Percentiles rank a stretch among this genome's conserved stretches.
Evolutionary conservation across 257 asterid genomes (phyloP).

Genomic region (Hygrophila difformis): DNA sequence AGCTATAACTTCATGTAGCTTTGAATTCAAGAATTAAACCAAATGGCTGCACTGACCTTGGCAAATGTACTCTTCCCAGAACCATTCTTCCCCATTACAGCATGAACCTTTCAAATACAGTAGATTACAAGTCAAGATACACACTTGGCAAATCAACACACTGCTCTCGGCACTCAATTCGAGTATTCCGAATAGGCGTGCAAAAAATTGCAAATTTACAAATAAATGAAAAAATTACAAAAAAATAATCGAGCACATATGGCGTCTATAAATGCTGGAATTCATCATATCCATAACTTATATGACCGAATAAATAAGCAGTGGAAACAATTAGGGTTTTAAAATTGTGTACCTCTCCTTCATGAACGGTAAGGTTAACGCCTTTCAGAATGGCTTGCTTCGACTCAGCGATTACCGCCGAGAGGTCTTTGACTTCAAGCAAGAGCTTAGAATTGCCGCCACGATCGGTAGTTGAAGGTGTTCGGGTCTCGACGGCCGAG

Average conservation of each 20-base stretch:
- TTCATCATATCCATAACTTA: too few relatives aligned
- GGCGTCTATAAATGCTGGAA: too few relatives aligned
- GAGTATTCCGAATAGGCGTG: not conserved
- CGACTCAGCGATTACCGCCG: conserved; percentile 68
- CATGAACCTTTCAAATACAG: conserved; percentile 58
- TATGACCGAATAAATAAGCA: too few relatives aligned
- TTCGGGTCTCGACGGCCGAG: conserved; percentile 47
- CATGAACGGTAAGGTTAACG: conserved; percentile 70
- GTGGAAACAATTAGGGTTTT: too few relatives aligned
- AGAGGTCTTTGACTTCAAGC: conserved; percentile 75
- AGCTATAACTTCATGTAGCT: conserved; percentile 4
- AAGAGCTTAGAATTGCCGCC: conserved; percentile 41
- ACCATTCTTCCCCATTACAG: conserved; percentile 97
- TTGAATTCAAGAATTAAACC: conserved; percentile 9
- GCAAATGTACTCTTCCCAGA: conserved; percentile 99
- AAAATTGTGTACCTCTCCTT: conserved; percentile 65
- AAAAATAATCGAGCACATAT: not conserved
- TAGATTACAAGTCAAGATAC: conserved; percentile 21
- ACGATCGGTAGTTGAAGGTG: conserved; percentile 34
- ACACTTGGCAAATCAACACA: too few relatives aligned
- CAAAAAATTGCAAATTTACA: not conserved
- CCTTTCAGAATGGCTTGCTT: conserved; percentile 79
- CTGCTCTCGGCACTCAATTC: too few relatives aligned
- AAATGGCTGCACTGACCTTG: conserved; percentile 54
- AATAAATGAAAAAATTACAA: too few relatives aligned